Evolutionary conservation across 2,329 filamentous ascomycete genomes (phyloP).

Genomic region (Phyllachora maydis): DNA sequence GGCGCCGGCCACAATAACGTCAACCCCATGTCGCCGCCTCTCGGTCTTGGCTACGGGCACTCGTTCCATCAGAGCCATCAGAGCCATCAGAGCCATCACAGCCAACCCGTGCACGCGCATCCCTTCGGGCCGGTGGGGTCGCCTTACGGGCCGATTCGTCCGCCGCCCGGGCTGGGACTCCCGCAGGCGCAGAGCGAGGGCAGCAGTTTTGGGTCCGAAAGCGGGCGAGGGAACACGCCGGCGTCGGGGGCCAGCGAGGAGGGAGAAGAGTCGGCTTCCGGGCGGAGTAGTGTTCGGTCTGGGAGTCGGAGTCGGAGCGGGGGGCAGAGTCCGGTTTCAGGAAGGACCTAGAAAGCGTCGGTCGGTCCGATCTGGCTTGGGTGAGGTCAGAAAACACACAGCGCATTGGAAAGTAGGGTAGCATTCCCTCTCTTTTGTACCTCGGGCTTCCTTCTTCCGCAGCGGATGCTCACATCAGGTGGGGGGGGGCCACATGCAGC

Average conservation of each 20-base stretch:
- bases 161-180: constrained; percentile 7
- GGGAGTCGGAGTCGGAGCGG: constrained; percentile 27
- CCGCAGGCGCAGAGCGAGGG: constrained; percentile 4
- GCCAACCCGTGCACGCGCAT: too few species aligned
- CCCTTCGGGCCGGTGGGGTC: constrained; percentile 2
- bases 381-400: too few species aligned
- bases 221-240: constrained; percentile 5
- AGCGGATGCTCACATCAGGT: too few species aligned
- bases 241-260: constrained; percentile 9
- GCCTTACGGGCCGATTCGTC: constrained; percentile 5
- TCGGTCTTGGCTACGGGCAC: constrained; percentile 1
- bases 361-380: too few species aligned
- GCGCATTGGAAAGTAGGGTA: too few species aligned
- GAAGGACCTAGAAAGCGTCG: too few species aligned
- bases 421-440: too few species aligned
- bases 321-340: constrained; percentile 23
- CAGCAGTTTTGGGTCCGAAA: constrained; percentile 7
- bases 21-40: constrained; percentile 4
- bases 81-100: too few species aligned
- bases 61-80: constrained; percentile 2
- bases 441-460: too few species aligned
- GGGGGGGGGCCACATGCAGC: too few species aligned
- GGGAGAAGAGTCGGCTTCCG: too few species aligned
- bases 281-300: constrained; percentile 16
- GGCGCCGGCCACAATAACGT: constrained; percentile 7